These are phyloP conservation scores for Suhomyces canberraensis DNA, from an alignment of 805 yeast species.

Conservation along the genomic window DNA sequence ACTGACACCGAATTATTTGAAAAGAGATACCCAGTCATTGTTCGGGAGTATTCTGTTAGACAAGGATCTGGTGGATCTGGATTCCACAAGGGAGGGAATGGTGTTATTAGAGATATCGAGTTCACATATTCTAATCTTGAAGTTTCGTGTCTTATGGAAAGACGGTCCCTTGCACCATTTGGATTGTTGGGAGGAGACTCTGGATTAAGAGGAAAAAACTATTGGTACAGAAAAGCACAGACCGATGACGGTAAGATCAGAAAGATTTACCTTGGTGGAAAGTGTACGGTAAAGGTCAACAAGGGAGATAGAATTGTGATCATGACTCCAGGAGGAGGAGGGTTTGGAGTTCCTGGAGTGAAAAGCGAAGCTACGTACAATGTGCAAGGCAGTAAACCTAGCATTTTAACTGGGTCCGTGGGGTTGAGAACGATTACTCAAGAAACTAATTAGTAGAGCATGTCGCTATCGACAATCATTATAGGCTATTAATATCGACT, in stretches of 20 bases:
- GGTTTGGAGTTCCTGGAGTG: conserved; percentile 27
- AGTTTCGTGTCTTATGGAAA: conserved; percentile 80
- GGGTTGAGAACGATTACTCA: conserved; percentile 32
- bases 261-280: conserved; percentile 30
- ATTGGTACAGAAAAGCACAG: conserved; percentile 27
- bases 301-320: conserved; percentile 42
- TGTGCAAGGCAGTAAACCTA: conserved; percentile 21
- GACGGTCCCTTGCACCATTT: conserved; percentile 81
- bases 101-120: conserved; percentile 81
- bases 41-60: conserved; percentile 70
- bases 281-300: conserved; percentile 29
- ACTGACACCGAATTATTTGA: conserved; percentile 90
- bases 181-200: conserved; percentile 81
- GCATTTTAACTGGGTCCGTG: conserved; percentile 35
- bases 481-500: no score
- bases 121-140: conserved; percentile 48
- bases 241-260: conserved; percentile 13
- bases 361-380: conserved; percentile 17
- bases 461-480: background rate
- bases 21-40: conserved; percentile 78
- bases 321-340: conserved; percentile 46
- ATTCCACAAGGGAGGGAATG: conserved; percentile 72
- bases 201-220: conserved; percentile 63
- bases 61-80: conserved; percentile 80
- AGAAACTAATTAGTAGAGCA: conserved; percentile 32